Percentiles rank a stretch among this genome's conserved stretches.
phyloP scores from a whole-genome alignment of 2,329 filamentous ascomycete genomes.

The Thelonectria rubi region DNA sequence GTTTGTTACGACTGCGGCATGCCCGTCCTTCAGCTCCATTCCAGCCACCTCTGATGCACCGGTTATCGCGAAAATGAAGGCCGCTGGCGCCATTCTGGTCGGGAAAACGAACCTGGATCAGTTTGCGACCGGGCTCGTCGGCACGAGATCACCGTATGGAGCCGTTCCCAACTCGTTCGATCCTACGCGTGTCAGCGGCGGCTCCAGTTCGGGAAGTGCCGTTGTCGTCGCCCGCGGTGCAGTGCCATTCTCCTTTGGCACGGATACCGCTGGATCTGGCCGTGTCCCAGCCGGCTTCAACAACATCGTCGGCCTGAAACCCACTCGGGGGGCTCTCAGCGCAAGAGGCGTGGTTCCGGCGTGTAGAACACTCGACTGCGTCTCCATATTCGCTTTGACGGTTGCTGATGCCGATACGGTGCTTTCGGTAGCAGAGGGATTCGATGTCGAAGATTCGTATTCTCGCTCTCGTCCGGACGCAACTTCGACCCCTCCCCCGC shows the following conservation, averaged over 20 bases:
- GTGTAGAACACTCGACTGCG: conserved; percentile 65
- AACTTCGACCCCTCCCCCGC: neutral
- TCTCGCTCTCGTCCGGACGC: conserved; percentile 51
- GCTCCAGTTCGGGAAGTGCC: conserved; percentile 66
- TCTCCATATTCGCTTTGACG: conserved; percentile 61
- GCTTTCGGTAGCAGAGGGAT: conserved; percentile 58
- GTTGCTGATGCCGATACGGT: conserved; percentile 60
- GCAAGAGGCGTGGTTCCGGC: conserved; percentile 61
- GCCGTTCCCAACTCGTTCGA: conserved; percentile 62
- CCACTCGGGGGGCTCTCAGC: conserved; percentile 62
- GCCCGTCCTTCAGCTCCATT: conserved; percentile 56
- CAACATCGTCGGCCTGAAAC: conserved; percentile 61
- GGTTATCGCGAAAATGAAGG: conserved; percentile 59
- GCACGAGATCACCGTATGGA: conserved; percentile 68
- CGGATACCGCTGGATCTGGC: conserved; percentile 65
- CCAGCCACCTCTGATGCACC: conserved; percentile 56
- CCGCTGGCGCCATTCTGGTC: conserved; percentile 64
- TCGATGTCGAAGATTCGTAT: conserved; percentile 61
- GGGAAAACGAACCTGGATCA: conserved; percentile 71
- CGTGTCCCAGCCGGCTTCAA: conserved; percentile 64
- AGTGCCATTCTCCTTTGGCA: conserved; percentile 65
- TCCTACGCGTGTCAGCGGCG: conserved; percentile 53
- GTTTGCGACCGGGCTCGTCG: conserved; percentile 69
- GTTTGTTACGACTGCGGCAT: conserved; percentile 62
- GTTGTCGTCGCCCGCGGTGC: conserved; percentile 63